These are phyloP conservation scores for Chalaropsis thielavioides DNA, from an alignment of 2,329 filamentous ascomycete species.

Conservation along the genomic window DNA sequence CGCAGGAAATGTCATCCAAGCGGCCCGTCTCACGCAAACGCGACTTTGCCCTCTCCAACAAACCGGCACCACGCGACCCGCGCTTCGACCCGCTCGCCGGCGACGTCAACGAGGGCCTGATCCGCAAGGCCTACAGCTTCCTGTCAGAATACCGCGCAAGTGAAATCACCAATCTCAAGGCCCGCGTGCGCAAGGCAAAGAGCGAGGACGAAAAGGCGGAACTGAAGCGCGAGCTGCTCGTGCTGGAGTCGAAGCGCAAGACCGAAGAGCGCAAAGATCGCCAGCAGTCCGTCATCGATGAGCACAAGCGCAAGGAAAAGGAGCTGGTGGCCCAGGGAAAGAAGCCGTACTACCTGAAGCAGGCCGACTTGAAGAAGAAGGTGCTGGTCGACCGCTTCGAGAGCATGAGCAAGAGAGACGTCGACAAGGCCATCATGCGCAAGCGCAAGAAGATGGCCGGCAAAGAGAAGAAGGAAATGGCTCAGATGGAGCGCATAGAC, in stretches of 20 bases:
- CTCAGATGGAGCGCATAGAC: slow-evolving; percentile 25
- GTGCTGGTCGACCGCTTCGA: slow-evolving; percentile 66
- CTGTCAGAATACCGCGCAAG: slow-evolving; percentile 69
- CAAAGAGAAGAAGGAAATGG: slow-evolving; percentile 69
- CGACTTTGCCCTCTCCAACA: slow-evolving; percentile 39
- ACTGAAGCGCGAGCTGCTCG: slow-evolving; percentile 58
- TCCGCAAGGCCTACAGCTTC: slow-evolving; percentile 69
- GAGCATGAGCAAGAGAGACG: slow-evolving; percentile 70
- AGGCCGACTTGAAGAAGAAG: slow-evolving; percentile 78
- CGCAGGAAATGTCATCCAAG: slow-evolving; percentile 68
- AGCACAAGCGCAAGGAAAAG: slow-evolving; percentile 72
- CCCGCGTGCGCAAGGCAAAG: slow-evolving; percentile 51
- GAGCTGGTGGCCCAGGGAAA: slow-evolving; percentile 77
- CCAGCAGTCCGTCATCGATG: slow-evolving; percentile 52
- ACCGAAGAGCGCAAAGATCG: slow-evolving; percentile 55
- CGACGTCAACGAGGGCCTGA: slow-evolving; percentile 40
- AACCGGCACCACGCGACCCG: slow-evolving; percentile 61
- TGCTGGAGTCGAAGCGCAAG: slow-evolving; percentile 66
- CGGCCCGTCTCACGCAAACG: slow-evolving; percentile 69
- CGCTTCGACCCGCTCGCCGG: slow-evolving; percentile 59
- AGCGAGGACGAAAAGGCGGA: slow-evolving; percentile 49
- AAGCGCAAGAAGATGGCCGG: slow-evolving; percentile 76
- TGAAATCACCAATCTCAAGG: slow-evolving; percentile 66
- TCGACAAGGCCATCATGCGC: slow-evolving; percentile 72
- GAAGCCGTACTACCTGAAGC: slow-evolving; percentile 86